These are phyloP conservation scores for Rhizopogon salebrosus DNA, from an alignment of 768 basidiomycete species.

Conservation along the genomic window DNA sequence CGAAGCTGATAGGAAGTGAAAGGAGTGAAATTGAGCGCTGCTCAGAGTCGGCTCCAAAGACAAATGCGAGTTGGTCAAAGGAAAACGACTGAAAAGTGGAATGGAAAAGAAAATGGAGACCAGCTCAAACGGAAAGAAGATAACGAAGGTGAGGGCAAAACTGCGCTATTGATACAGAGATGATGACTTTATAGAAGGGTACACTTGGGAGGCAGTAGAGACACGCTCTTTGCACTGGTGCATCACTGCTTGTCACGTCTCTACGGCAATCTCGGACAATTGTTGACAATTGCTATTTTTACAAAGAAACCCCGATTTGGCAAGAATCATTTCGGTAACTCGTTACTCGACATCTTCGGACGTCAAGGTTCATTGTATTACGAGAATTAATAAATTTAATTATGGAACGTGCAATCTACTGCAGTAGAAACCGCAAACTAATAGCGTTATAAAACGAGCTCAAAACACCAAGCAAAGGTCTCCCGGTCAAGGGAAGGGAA, in stretches of 20 bases:
- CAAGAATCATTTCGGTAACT: neutral
- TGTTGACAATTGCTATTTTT: slow-evolving; percentile 1
- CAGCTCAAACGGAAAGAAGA: slow-evolving; percentile 25
- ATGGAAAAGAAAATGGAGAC: slow-evolving; percentile 23
- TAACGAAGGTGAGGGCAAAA: slow-evolving; percentile 1
- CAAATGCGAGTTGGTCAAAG: slow-evolving; percentile 17
- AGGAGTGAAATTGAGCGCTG: slow-evolving; percentile 12
- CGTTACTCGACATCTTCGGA: neutral
- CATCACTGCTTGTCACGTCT: neutral
- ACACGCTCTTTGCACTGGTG: neutral
- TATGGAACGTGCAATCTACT: too few relatives aligned
- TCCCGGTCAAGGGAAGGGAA: neutral
- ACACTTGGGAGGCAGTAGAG: neutral
- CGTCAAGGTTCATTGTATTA: neutral
- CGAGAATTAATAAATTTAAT: too few relatives aligned
- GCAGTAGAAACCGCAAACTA: neutral
- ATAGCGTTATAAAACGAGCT: neutral
- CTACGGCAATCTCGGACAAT: slow-evolving; percentile 8
- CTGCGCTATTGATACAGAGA: slow-evolving; percentile 11
- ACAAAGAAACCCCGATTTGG: neutral
- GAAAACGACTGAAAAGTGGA: slow-evolving; percentile 18
- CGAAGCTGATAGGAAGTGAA: neutral
- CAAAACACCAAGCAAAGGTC: neutral
- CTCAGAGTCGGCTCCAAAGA: slow-evolving; percentile 12
- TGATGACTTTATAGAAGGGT: slow-evolving; percentile 4